These are phyloP conservation scores for Tetrahymena elliotti DNA, from an alignment of 73 alveolate species.

Conservation along the genomic window DNA sequence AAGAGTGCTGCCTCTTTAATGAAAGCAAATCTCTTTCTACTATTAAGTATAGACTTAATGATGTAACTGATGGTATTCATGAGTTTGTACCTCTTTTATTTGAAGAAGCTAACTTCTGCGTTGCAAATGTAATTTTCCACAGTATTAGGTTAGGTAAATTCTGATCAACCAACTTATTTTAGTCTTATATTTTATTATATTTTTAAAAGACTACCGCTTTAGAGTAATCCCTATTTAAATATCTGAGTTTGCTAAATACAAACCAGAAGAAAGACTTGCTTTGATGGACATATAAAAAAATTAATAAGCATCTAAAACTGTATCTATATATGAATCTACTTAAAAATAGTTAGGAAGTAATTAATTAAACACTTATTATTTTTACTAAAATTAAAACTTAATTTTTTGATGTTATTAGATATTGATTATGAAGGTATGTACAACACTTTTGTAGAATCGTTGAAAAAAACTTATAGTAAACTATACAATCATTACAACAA, in stretches of 20 bases:
- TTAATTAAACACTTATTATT: neutral
- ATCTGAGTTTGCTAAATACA: slow-evolving; percentile 32
- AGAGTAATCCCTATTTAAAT: slow-evolving; percentile 29
- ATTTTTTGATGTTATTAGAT: neutral
- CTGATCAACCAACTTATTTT: neutral
- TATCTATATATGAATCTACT: slow-evolving; percentile 31
- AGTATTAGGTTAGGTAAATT: slow-evolving; percentile 6
- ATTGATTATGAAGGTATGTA: slow-evolving; percentile 37
- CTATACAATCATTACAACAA: slow-evolving; percentile 23
- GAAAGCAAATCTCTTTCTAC: slow-evolving; percentile 36
- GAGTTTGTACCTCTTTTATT: slow-evolving; percentile 34
- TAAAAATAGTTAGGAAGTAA: slow-evolving; percentile 22
- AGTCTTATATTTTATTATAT: neutral
- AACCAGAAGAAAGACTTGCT: slow-evolving; percentile 22
- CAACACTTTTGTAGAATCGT: slow-evolving; percentile 15
- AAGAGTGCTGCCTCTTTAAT: slow-evolving; percentile 25
- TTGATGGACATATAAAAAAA: slow-evolving; percentile 10
- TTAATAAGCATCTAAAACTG: neutral
- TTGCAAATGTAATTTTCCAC: slow-evolving; percentile 28
- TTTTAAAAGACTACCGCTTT: slow-evolving; percentile 17
- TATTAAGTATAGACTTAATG: slow-evolving; percentile 8
- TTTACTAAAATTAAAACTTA: too few species aligned
- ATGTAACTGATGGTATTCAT: slow-evolving; percentile 14
- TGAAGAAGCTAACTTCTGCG: slow-evolving; percentile 35
- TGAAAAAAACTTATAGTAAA: slow-evolving; percentile 17